Evolutionary conservation across 1,284 basidiomycete species (phyloP).

Genomic region (Xerocomus amazonicus): DNA sequence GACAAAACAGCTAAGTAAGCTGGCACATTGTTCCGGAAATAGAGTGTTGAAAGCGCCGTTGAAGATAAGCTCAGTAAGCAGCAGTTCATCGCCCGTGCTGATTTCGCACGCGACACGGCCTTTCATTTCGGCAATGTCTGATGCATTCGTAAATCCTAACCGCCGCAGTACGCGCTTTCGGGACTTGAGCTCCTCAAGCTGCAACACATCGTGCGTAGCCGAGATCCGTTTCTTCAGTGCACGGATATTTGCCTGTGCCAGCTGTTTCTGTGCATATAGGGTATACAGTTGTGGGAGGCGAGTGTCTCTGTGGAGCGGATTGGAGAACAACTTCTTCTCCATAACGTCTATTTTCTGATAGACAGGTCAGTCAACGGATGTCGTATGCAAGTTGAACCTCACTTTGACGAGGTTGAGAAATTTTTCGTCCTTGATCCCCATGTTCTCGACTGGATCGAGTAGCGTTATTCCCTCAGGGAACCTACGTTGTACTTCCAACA

Average conservation of each 20-base stretch:
- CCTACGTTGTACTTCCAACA: slow-evolving; percentile 85
- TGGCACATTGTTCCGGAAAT: slow-evolving; percentile 89
- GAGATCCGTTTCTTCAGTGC: slow-evolving; percentile 82
- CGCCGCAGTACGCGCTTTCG: slow-evolving; percentile 92
- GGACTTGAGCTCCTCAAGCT: slow-evolving; percentile 95
- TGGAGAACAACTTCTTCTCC: slow-evolving; percentile 78
- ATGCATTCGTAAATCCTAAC: slow-evolving; percentile 83
- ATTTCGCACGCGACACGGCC: slow-evolving; percentile 99
- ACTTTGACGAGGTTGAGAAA: slow-evolving; percentile 87
- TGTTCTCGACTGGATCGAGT: slow-evolving; percentile 91
- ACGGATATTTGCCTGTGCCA: slow-evolving; percentile 67
- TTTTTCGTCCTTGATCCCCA: slow-evolving; percentile 94
- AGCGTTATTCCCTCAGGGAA: slow-evolving; percentile 87
- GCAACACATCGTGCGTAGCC: slow-evolving; percentile 88
- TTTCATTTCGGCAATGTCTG: slow-evolving; percentile 97
- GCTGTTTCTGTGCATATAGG: slow-evolving; percentile 76
- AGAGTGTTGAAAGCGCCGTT: slow-evolving; percentile 94
- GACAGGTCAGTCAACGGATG: slow-evolving; percentile 2
- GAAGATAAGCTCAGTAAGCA: slow-evolving; percentile 97
- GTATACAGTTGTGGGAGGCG: slow-evolving; percentile 79
- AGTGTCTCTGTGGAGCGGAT: slow-evolving; percentile 71
- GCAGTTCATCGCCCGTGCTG: slow-evolving; percentile 92
- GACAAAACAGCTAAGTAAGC: slow-evolving; percentile 93
- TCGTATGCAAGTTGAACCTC: slow-evolving; percentile 10
- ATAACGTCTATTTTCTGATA: slow-evolving; percentile 83